Evolutionary conservation across 2,329 filamentous ascomycete species (phyloP), one percentile per base, ranked within the genome.

Genomic region (Aspergillus calidoustus): DNA sequence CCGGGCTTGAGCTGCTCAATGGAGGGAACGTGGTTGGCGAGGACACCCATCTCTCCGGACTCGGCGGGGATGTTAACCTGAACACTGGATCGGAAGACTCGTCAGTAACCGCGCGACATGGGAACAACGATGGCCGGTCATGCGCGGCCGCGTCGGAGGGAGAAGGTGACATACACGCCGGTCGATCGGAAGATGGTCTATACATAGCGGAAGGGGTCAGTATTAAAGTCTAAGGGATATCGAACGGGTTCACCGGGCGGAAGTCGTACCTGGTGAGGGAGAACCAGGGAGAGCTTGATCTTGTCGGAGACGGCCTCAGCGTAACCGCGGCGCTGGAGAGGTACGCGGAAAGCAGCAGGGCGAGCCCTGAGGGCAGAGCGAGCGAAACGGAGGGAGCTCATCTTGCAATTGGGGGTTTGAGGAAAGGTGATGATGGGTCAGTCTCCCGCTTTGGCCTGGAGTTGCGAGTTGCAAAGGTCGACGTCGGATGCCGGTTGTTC

Each of bases 1-100:
- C 95, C 95, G 65, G 95, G 93, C 88, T 96, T 97, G 81, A 99
- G 87, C 86, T 99, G 95, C 87, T 99, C 95, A 77, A 99, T 98
- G 66, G 93, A 93, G 69, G 95, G 93, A 75, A 99, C 95, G 88
- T 99, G 95, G 87, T 95, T 96, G 80, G 95, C 95, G 78, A 99
- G 91, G 74, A 99, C 90, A 91, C 95, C 95, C 95, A 99, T 99
- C 75, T 98, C 95, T 80, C 95, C 95, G 66, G 93, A 96, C 81
- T 97, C 95, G 77, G 95, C 95, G 79, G 95, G 91, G 76, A 99
- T 90, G 88, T 99, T 99, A 86, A 99, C 95, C 86, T 99, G 95
- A 77, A 98, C 89, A 77, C 83, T 85, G 69, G 83, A 88, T 80
- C 86, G 86, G 84, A 86, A 89, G 82, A 83, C 74, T 89, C 82